phyloP scores from a whole-genome alignment of 352 stramenopile species.

The Pythium scleroteichum region DNA sequence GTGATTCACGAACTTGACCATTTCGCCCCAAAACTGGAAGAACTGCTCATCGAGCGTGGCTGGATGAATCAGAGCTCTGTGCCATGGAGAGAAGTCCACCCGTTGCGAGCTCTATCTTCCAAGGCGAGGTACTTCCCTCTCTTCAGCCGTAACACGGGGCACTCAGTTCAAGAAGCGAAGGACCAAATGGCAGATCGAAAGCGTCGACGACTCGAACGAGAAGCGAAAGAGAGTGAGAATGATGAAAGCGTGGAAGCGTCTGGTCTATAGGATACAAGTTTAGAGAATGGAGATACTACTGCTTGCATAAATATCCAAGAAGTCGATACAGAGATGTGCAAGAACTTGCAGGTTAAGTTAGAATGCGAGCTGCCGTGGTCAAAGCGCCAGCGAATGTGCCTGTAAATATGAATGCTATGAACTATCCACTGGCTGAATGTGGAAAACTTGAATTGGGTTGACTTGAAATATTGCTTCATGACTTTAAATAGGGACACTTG shows the following conservation, averaged over 20 bases:
- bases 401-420: neutral
- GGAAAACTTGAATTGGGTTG: neutral
- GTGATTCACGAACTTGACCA: slow-evolving; percentile 75
- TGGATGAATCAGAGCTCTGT: slow-evolving; percentile 38
- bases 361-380: too few relatives aligned
- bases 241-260: slow-evolving; percentile 17
- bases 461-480: neutral
- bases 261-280: slow-evolving; percentile 1
- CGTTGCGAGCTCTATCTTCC: slow-evolving; percentile 53
- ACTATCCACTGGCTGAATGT: neutral
- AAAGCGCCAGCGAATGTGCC: too few relatives aligned
- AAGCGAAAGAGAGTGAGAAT: slow-evolving; percentile 17
- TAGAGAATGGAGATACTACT: too few relatives aligned
- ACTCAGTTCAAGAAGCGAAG: slow-evolving; percentile 84
- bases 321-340: too few relatives aligned
- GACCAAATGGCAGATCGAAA: slow-evolving; percentile 72
- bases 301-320: neutral
- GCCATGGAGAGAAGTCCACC: slow-evolving; percentile 59
- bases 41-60: slow-evolving; percentile 70
- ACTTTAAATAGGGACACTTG: neutral
- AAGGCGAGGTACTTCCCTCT: slow-evolving; percentile 65
- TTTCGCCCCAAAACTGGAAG: slow-evolving; percentile 67
- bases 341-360: neutral
- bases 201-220: slow-evolving; percentile 44
- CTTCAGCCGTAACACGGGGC: slow-evolving; percentile 62